Conservation (phyloP, 1,284 basidiomycete species). For the Ustilago crameri region DNA sequence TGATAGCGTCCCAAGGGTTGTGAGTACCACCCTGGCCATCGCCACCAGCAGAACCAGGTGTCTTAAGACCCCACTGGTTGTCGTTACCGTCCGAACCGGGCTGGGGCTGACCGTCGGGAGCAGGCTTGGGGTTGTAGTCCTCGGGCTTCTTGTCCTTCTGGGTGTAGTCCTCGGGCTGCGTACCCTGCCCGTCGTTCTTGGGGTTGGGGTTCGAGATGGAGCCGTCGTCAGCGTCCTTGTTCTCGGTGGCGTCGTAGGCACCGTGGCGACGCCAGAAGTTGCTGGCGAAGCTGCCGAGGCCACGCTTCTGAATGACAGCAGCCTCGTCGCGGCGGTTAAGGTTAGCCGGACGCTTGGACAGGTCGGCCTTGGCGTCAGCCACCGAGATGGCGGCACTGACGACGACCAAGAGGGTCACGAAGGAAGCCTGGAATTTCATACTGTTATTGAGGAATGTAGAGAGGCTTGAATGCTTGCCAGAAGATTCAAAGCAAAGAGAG, state of each 20-base stretch:
- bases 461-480: constrained; percentile 32
- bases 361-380: constrained; percentile 33
- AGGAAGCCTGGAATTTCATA: constrained; percentile 48
- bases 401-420: constrained; percentile 39
- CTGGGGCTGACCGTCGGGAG: background rate
- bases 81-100: background rate
- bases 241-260: constrained; percentile 8
- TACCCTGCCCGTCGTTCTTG: background rate
- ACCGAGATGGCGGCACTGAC: constrained; percentile 49
- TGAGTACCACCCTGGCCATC: background rate
- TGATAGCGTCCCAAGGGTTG: no score
- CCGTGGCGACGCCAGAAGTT: constrained; percentile 31
- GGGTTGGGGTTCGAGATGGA: background rate
- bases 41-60: background rate
- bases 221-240: constrained; percentile 6
- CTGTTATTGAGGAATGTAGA: constrained; percentile 6
- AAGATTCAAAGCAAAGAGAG: constrained; percentile 16
- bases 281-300: constrained; percentile 20
- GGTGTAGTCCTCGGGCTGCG: constrained; percentile 3
- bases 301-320: constrained; percentile 28
- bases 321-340: constrained; percentile 31
- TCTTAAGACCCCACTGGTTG: background rate
- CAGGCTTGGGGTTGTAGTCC: no score
- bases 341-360: constrained; percentile 38
- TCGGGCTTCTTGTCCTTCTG: background rate